Percentiles rank a stretch among this genome's conserved stretches.
Conservation (phyloP, 2,329 filamentous ascomycete genomes). For the Aureobasidium sp. region DNA sequence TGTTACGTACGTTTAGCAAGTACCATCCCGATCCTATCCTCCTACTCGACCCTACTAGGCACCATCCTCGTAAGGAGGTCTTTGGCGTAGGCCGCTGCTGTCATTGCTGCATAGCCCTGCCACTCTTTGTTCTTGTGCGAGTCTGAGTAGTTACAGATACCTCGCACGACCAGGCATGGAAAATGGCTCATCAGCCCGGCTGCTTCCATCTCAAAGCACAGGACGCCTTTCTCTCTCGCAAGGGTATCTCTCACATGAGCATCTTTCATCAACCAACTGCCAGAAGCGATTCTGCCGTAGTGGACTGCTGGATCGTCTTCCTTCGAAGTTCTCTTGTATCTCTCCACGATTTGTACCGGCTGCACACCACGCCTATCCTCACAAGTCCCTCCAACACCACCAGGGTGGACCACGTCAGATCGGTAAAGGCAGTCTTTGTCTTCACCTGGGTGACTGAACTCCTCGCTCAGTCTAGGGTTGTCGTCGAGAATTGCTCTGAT, state of each 20-base stretch:
- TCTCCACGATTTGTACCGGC: neutral
- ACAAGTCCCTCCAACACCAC: neutral
- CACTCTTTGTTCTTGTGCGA: slow-evolving; percentile 21
- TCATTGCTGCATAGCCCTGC: slow-evolving; percentile 19
- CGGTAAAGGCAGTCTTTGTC: neutral
- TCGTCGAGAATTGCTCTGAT: no score
- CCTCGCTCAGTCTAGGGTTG: neutral
- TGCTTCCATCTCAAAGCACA: slow-evolving; percentile 18
- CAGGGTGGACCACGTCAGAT: neutral
- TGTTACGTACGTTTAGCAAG: neutral
- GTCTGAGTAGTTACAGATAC: slow-evolving; percentile 22
- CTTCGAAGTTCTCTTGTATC: no score
- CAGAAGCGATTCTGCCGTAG: slow-evolving; percentile 33
- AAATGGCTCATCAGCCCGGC: slow-evolving; percentile 13
- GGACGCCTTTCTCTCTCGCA: slow-evolving; percentile 10
- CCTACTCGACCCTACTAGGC: neutral
- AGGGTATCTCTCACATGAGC: neutral
- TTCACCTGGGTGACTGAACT: neutral
- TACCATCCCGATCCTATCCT: neutral
- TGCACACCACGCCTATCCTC: neutral
- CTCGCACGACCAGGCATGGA: slow-evolving; percentile 21
- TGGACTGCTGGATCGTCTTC: slow-evolving; percentile 22
- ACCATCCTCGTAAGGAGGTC: slow-evolving; percentile 13
- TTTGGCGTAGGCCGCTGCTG: slow-evolving; percentile 19
- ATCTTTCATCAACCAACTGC: slow-evolving; percentile 21